A percentile compares a stretch with the other conserved stretches of the same genome.
These are phyloP conservation scores for Sutorius australiensis DNA, from an alignment of 768 basidiomycete genomes.

Conservation along the genomic window DNA sequence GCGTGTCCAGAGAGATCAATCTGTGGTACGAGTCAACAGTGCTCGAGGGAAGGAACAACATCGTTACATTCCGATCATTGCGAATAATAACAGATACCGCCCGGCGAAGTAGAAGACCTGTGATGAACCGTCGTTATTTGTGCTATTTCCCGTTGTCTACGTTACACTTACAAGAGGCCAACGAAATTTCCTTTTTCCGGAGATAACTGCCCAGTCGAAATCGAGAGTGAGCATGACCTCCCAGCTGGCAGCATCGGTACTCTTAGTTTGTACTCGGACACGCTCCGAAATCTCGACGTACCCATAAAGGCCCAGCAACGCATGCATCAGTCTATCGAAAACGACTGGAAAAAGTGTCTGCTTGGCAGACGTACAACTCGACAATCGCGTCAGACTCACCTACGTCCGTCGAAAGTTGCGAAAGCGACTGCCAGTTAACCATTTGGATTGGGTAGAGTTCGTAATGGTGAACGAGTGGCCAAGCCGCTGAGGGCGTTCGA, in stretches of 20 bases:
- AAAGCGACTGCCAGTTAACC: slow-evolving; percentile 40
- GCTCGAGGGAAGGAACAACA: not conserved
- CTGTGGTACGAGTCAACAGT: slow-evolving; percentile 8
- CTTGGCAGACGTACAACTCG: not conserved
- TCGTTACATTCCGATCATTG: slow-evolving; percentile 46
- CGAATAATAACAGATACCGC: slow-evolving; percentile 42
- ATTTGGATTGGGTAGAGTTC: slow-evolving; percentile 22
- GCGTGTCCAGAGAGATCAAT: slow-evolving; percentile 37
- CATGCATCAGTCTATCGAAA: slow-evolving; percentile 41
- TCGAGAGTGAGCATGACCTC: slow-evolving; percentile 40
- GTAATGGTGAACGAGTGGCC: not conserved
- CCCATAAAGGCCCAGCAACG: slow-evolving; percentile 44
- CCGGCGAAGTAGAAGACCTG: slow-evolving; percentile 45
- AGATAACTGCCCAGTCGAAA: slow-evolving; percentile 42
- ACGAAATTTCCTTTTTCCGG: slow-evolving; percentile 40
- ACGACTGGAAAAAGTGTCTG: slow-evolving; percentile 25
- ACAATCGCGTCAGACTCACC: slow-evolving; percentile 25
- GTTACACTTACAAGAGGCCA: slow-evolving; percentile 44
- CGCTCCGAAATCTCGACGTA: slow-evolving; percentile 21
- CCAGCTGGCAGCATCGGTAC: slow-evolving; percentile 32
- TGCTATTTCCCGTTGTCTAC: not conserved
- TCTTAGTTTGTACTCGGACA: not conserved
- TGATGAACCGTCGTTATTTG: slow-evolving; percentile 4
- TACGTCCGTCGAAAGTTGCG: slow-evolving; percentile 35
- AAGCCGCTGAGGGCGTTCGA: not conserved